Evolutionary conservation across 208 protist genomes (phyloP), one percentile per base, ranked within the genome.

Genomic region (Trypanosoma brucei): DNA sequence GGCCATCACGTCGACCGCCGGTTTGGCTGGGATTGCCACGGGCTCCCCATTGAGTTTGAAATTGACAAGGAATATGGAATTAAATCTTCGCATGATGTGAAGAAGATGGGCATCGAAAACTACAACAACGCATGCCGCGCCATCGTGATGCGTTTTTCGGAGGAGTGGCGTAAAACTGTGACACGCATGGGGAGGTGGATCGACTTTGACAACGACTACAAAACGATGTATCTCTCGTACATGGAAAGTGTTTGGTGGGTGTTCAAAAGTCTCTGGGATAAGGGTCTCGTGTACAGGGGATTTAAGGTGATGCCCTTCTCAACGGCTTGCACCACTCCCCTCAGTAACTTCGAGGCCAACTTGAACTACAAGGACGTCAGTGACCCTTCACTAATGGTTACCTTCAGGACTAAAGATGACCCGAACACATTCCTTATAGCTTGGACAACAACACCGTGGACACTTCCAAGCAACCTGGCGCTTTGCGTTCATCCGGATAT

Each of bases 171-270:
- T 48, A 72, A 69, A 30, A 98, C 97, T 13, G 96, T 99, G 31
- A 86, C 70, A 14, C 91, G 99, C 39, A 68, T 97, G 14, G 99
- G 98, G 30, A 92, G 99, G 44, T 99, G 99, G 98, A 99, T 99
- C 62, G 98, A 99, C 84, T 99, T 99, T 63, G 81, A 96, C 45
- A 97, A 99, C 72, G 98, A 99, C 76, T 99, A 99, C 90, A 99
- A 99, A 79, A 99, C 99, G 13, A 97, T 99, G 89, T 81, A 99
- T 71, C 62, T 91, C 4, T 75, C 68, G 13, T 99, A 99, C 86
- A 99, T 99, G 99, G 98, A 99, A 81, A 97, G 81, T 66, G 97
- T 99, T n/a, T 99, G 99, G 99, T 99, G 98, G 97, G 98, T 99
- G 1, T 99, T 99, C 78, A 88, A 91, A 55, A 68, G 98, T 72